Percentiles rank a stretch among this genome's conserved stretches.
phyloP scores from a whole-genome alignment of 192 early-diverging fungal species.

The Gonapodya prolifera region DNA sequence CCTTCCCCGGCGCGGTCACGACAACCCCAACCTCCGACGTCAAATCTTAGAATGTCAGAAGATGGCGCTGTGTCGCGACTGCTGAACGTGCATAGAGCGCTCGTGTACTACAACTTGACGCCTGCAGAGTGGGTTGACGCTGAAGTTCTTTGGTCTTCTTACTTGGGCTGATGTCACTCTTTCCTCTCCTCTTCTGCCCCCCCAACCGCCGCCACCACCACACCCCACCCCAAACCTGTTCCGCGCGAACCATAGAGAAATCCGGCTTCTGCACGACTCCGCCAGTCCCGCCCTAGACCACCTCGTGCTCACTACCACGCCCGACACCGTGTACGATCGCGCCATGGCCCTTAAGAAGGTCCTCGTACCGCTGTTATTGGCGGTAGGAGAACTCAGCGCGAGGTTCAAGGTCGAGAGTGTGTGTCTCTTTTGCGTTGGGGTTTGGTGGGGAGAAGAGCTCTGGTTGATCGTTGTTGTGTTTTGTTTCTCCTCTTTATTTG shows the following conservation, averaged over 20 bases:
- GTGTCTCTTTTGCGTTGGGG: no score
- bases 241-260: neutral
- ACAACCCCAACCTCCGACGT: neutral
- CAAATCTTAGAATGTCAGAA: neutral
- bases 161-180: no score
- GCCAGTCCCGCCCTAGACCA: neutral
- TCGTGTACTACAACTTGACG: neutral
- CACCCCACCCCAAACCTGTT: neutral
- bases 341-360: neutral
- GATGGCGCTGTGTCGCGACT: neutral
- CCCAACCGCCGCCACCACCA: neutral
- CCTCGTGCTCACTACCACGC: neutral
- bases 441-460: no score
- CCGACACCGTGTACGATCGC: neutral
- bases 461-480: no score
- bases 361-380: neutral
- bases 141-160: neutral
- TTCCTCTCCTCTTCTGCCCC: no score
- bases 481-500: no score
- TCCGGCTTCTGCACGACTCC: neutral
- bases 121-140: neutral
- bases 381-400: neutral
- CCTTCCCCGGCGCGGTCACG: neutral
- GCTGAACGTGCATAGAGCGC: neutral
- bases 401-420: neutral